Percentiles rank a stretch among this genome's conserved stretches.
These are phyloP conservation scores for Verticillium alfalfae DNA, from an alignment of 2,329 filamentous ascomycete genomes.

Conservation along the genomic window DNA sequence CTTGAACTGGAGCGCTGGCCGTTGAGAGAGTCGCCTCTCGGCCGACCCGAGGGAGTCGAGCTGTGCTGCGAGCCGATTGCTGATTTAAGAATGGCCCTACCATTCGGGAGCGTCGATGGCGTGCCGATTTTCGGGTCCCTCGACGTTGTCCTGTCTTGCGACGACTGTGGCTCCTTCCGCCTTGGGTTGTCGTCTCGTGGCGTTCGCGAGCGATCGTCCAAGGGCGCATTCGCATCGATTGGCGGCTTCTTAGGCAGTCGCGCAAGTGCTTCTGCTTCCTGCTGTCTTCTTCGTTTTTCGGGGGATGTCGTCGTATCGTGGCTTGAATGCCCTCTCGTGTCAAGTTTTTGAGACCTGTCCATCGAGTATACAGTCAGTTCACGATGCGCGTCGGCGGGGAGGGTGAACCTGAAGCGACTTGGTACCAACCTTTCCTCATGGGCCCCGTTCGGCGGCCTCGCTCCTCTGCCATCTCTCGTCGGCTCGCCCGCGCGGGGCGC, in stretches of 20 bases:
- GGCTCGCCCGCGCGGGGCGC: constrained; percentile 7
- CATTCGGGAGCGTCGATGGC: constrained; percentile 26
- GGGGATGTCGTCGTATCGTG: constrained; percentile 17
- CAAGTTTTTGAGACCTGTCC: constrained; percentile 4
- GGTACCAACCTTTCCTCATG: constrained; percentile 22
- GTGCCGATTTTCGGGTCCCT: constrained; percentile 20
- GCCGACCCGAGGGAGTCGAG: constrained; percentile 28
- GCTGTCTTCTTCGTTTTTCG: constrained; percentile 40
- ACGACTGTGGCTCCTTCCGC: constrained; percentile 18
- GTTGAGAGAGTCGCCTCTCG: constrained; percentile 34
- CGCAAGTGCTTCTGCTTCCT: constrained; percentile 36
- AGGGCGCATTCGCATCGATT: constrained; percentile 26
- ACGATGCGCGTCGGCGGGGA: background rate
- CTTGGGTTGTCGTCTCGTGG: constrained; percentile 26
- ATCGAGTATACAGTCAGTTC: background rate
- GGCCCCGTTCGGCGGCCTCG: constrained; percentile 20
- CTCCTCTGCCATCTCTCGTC: constrained; percentile 20
- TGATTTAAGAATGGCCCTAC: constrained; percentile 25
- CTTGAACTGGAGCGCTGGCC: constrained; percentile 28
- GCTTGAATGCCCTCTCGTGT: background rate
- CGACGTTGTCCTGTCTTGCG: constrained; percentile 20
- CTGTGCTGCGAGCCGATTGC: constrained; percentile 17
- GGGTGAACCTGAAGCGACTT: background rate
- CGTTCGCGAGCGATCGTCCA: constrained; percentile 24
- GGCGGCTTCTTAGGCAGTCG: constrained; percentile 41